Evolutionary conservation across 2,329 filamentous ascomycete species (phyloP).

Genomic region (Clonostachys solani): DNA sequence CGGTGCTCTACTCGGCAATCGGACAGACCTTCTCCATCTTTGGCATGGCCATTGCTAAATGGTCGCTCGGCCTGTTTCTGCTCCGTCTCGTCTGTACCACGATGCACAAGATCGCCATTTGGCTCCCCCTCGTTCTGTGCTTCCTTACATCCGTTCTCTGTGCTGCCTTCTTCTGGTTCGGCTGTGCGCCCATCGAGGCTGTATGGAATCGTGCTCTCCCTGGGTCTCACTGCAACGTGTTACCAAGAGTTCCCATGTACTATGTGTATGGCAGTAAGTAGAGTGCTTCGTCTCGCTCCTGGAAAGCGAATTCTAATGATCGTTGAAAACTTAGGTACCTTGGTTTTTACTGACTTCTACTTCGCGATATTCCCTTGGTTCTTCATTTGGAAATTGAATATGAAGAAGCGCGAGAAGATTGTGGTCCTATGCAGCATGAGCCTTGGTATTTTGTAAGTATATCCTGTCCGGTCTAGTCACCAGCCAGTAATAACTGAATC

Average conservation of each 20-base stretch:
- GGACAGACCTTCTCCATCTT: conserved; percentile 29
- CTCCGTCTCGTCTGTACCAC: conserved; percentile 23
- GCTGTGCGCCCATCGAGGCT: too few species aligned
- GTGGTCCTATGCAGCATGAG: conserved; percentile 30
- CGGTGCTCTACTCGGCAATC: conserved; percentile 21
- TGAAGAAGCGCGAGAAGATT: conserved; percentile 33
- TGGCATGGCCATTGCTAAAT: conserved; percentile 31
- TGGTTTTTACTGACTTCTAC: conserved; percentile 23
- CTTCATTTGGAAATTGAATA: conserved; percentile 33
- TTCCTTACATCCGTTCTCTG: too few species aligned
- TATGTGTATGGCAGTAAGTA: too few species aligned
- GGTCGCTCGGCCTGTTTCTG: conserved; percentile 30
- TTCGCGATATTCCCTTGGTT: conserved; percentile 32
- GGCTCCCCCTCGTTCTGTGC: conserved; percentile 14
- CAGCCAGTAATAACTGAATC: too few species aligned
- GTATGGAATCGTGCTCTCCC: too few species aligned
- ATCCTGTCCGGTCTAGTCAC: too few species aligned
- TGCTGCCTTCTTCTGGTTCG: too few species aligned
- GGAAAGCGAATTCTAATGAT: too few species aligned
- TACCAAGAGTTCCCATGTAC: too few species aligned
- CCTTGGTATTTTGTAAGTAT: conserved; percentile 27
- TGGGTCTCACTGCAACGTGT: too few species aligned
- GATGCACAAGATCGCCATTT: conserved; percentile 29
- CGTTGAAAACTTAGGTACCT: not conserved
- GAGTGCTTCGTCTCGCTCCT: too few species aligned